phyloP scores from a whole-genome alignment of 2,329 filamentous ascomycete genomes.

The Sarocladiaceae sp. region DNA sequence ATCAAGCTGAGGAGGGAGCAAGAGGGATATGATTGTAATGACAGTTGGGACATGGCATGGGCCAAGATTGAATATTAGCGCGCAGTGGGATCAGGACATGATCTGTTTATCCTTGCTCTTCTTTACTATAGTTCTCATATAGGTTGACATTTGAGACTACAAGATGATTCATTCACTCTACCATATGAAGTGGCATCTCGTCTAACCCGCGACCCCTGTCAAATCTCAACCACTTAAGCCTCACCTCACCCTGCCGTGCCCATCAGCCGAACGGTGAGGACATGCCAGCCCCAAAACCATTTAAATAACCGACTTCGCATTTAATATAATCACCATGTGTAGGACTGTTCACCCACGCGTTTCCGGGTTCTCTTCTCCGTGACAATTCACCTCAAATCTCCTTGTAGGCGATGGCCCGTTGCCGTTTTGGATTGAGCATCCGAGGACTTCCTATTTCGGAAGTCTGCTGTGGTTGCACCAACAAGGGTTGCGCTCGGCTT shows the following conservation, averaged over 20 bases:
- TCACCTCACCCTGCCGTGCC: neutral
- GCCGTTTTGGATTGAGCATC: conserved; percentile 6
- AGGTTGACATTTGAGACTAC: too few species aligned
- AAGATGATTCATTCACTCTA: too few species aligned
- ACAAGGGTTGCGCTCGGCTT: conserved; percentile 4
- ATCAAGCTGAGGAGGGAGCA: neutral
- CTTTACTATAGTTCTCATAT: neutral
- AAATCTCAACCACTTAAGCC: too few species aligned
- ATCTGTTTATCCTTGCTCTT: neutral
- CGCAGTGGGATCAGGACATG: neutral
- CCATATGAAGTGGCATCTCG: too few species aligned
- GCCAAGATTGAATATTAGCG: conserved; percentile 5
- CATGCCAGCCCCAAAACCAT: too few species aligned
- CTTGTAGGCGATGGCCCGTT: neutral
- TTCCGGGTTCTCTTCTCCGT: neutral
- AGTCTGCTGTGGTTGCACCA: neutral
- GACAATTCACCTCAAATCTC: too few species aligned
- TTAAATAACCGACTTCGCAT: too few species aligned
- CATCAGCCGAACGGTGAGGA: neutral
- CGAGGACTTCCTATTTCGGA: conserved; percentile 6
- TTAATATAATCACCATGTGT: too few species aligned
- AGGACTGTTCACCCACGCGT: too few species aligned
- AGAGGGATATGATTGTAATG: neutral
- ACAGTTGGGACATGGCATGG: neutral
- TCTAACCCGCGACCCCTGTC: too few species aligned